Percentiles rank a stretch among this genome's conserved stretches.
Conservation (phyloP, 2,329 filamentous ascomycete species). For the Dactylellina drechsleri region DNA sequence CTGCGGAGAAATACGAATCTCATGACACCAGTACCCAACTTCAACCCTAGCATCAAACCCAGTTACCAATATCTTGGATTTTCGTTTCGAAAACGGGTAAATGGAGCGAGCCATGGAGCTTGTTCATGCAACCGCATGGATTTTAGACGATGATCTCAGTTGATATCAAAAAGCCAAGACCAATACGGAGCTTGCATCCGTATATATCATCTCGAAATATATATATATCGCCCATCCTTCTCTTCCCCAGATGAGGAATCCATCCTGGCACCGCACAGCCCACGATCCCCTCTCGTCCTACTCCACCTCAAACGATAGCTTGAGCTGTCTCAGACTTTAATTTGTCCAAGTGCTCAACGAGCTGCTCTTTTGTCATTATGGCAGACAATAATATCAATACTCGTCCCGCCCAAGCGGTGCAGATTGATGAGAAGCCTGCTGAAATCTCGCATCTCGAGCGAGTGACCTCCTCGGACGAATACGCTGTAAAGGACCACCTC, state of each 20-base stretch:
- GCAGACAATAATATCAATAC: conserved; percentile 27
- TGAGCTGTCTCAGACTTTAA: conserved; percentile 15
- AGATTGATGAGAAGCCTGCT: conserved; percentile 36
- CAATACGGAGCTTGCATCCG: no score
- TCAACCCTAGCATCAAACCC: conserved; percentile 11
- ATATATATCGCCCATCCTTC: conserved; percentile 20
- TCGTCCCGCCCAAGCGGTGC: conserved; percentile 15
- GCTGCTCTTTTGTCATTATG: conserved; percentile 18
- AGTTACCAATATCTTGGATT: conserved; percentile 22
- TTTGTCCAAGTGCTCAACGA: conserved; percentile 3
- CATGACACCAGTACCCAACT: conserved; percentile 2
- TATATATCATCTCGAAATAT: conserved; percentile 3
- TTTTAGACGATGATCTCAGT: background rate
- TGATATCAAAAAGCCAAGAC: no score
- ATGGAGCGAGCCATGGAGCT: conserved; percentile 26
- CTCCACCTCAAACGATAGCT: conserved; percentile 7
- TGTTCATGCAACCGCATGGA: conserved; percentile 17
- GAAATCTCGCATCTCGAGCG: conserved; percentile 65
- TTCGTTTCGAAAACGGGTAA: conserved; percentile 53
- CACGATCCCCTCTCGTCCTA: background rate
- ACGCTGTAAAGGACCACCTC: conserved; percentile 65
- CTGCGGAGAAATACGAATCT: conserved; percentile 24
- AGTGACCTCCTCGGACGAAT: conserved; percentile 60
- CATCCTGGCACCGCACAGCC: conserved; percentile 7
- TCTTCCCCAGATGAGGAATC: background rate